phyloP scores from a whole-genome alignment of 164 flowering plant genomes.

The Tetracentron sinense region DNA sequence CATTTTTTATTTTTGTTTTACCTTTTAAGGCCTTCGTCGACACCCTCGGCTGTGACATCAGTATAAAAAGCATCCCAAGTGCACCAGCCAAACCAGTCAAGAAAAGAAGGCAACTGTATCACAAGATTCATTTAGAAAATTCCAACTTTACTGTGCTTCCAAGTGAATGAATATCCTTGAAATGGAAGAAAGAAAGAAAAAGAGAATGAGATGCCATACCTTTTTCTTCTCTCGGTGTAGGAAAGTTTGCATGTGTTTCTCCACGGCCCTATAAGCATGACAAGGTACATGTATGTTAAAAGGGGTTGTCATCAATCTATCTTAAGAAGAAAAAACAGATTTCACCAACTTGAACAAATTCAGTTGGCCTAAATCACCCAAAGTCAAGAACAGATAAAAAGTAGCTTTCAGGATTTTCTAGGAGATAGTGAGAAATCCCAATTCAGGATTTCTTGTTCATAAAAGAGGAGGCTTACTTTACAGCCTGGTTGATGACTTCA shows the following conservation, averaged over 20 bases:
- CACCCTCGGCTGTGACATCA: conserved; percentile 94
- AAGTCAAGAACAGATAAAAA: too few relatives aligned
- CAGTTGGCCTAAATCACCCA: too few relatives aligned
- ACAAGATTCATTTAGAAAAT: neutral
- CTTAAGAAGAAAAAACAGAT: neutral
- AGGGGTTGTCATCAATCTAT: neutral
- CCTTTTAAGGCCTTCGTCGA: conserved; percentile 84
- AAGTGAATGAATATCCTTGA: too few relatives aligned
- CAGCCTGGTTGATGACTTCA: conserved; percentile 84
- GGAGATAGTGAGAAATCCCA: too few relatives aligned
- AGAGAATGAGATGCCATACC: conserved; percentile 32
- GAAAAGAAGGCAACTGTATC: conserved; percentile 68
- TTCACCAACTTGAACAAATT: too few relatives aligned
- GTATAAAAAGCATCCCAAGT: conserved; percentile 99
- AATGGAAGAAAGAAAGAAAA: neutral
- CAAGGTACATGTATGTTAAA: too few relatives aligned
- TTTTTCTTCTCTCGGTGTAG: conserved; percentile 83
- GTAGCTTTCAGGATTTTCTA: too few relatives aligned
- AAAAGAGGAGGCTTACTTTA: conserved; percentile 45
- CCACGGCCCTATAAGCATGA: conserved; percentile 57
- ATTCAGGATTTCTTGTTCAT: neutral
- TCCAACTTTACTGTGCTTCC: neutral
- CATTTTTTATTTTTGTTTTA: too few relatives aligned
- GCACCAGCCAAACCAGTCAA: conserved; percentile 99
- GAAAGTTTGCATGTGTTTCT: conserved; percentile 81